Percentiles rank a stretch among this genome's conserved stretches.
phyloP scores from a whole-genome alignment of 2,329 filamentous ascomycete genomes.

The Epicoccum nigrum region DNA sequence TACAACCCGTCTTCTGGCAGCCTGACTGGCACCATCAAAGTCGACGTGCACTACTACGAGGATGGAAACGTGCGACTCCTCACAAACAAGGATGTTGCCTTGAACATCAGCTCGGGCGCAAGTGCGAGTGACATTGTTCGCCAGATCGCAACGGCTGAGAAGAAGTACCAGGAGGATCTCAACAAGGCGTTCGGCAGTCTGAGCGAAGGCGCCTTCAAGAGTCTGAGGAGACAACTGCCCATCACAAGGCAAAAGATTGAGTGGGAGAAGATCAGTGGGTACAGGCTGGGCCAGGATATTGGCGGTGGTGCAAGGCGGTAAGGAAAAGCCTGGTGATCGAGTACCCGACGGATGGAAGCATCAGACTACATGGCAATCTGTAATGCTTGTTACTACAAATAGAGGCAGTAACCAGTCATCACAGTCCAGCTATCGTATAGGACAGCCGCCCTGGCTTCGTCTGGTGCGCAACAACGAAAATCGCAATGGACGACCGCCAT shows the following conservation, averaged over 20 bases:
- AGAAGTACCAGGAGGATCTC: constrained; percentile 93
- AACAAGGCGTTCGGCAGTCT: constrained; percentile 87
- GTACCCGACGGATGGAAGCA: background rate
- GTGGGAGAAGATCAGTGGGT: constrained; percentile 97
- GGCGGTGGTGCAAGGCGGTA: constrained; percentile 49
- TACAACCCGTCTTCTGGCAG: constrained; percentile 70
- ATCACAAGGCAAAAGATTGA: constrained; percentile 99
- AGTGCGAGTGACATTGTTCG: constrained; percentile 73
- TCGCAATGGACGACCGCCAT: no score
- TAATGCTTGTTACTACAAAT: background rate
- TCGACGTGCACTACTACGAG: constrained; percentile 99
- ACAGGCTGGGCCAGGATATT: constrained; percentile 66
- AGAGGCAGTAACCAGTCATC: background rate
- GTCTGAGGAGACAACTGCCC: constrained; percentile 86
- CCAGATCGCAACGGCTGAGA: constrained; percentile 80
- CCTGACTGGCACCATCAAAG: constrained; percentile 81
- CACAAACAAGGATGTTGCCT: constrained; percentile 77
- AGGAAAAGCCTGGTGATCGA: background rate
- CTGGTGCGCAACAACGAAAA: no score
- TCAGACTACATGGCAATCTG: background rate
- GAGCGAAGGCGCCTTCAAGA: constrained; percentile 95
- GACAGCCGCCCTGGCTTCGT: no score
- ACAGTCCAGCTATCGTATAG: no score
- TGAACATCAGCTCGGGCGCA: constrained; percentile 63
- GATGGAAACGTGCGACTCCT: constrained; percentile 95